Evolutionary conservation across 495 filamentous ascomycete species (phyloP), one percentile per base, ranked within the genome.

Genomic region (Annulohypoxylon moriforme): DNA sequence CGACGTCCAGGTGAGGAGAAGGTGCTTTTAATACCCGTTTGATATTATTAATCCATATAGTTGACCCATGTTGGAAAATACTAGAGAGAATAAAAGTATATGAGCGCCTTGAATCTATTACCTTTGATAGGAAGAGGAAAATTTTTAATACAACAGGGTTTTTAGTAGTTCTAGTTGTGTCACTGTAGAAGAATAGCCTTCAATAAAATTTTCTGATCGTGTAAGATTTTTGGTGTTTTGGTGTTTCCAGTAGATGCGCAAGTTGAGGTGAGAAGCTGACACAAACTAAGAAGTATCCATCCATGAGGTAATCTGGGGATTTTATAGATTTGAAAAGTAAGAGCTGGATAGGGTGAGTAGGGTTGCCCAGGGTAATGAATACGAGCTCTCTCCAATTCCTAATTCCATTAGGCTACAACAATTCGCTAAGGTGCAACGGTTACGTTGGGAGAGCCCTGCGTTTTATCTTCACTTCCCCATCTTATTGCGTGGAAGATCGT

Each of bases 361-460:
- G 34, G 34, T 60, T 33, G 64, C 33, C 53, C 53, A 42, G 69
- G 64, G 61, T 64, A 38, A 47, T 49, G 50, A 72, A 72, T 72
- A 68, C 69, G 69, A 72, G 69, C 46, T 56, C 18, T 64, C 58
- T 47, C 67, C 64, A 44, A 44, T 20, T 20, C 40, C 40, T 31
- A 20, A 52, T 64, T 64, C 44, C 53, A 47, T 33, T 59, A 63
- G 36, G 49, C 29, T 64, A 57, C 63, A 50, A 64, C 58, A 71
- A 52, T 50, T 57, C 63, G 68, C 62, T 63, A 71, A 71, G 62
- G 25, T 67, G 47, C 52, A 63, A 50, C 29, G 7, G 40, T 69
- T 58, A 47, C 69, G 52, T 63, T 38, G 63, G 49, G 22, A 18
- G 56, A 68, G 64, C 64, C 64, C 52, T 72, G 69, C 58, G 64